Evolutionary conservation across 306 rosid species (phyloP), one percentile per base, ranked within the genome.

Genomic region (Prunus kanzakura): DNA sequence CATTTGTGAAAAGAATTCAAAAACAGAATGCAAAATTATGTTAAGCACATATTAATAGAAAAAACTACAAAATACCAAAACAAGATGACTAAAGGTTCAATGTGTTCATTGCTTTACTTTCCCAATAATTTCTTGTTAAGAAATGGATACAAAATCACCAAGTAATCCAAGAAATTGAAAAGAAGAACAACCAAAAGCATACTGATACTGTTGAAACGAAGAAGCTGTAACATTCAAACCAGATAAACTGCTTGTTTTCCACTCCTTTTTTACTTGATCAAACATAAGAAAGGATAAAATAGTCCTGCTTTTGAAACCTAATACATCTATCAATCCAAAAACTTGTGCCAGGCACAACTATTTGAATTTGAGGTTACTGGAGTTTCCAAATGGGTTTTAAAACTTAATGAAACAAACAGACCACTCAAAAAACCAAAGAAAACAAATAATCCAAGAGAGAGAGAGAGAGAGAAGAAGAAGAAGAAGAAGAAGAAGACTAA

Each of bases 401-500:
- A 27, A 62, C 20, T 29, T 62, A 25, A 27, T 12, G 43, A 38
- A 6, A 38, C 41, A 64, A 46, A 45, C 75, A 57, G 50, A 47
- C 27, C 76, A 16, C 47, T 13, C 22, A 11, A 74, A 49, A 47
- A 51, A 50, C 1, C 8, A 29, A 19, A 54, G 8, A 51, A 18
- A 35, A 67, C 57, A 23, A 41, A 15, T n/a, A 43, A 68, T 30
- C 61, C 38, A 0, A 35, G 8, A 35, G 38, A 35, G 10, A 51
- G 8, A 64, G 65, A 47, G 12, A 8, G 22, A 8, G 14, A 62
- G 4, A 8, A 49, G 13, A 9, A 63, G 11, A 62, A 71, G 29
- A 13, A 30, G 50, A 70, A 45, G 52, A 49, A 20, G 54, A 4
- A 23, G 50, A 76, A 22, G 35, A 88, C 96, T 87, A 66, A 95